Evolutionary conservation across 441 rosid species (phyloP), one percentile per base, ranked within the genome.

Genomic region (Breynia disticha): DNA sequence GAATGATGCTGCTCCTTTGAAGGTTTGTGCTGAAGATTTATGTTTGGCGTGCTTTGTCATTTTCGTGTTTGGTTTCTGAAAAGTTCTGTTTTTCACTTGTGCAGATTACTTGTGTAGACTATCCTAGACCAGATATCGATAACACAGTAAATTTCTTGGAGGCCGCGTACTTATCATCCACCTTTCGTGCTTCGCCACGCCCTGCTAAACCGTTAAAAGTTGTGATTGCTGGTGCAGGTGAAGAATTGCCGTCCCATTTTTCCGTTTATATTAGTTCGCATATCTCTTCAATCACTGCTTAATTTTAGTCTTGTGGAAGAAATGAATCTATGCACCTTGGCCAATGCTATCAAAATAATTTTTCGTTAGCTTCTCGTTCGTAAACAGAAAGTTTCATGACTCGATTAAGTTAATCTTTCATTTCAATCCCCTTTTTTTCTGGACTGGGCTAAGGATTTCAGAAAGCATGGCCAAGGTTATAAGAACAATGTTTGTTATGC

Each of bases 221-320:
- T 66, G 81, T 91, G 37, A 76, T 91, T 69, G 96, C 95, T 49
- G 96, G 96, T 71, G 95, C 94, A 79, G 94, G 96, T 87, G 56
- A 64, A 47, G 19, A 20, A 32, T 37, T 32, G 21, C 49, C 35
- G 28, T 17, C 22, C 44, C 6, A 6, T 21, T 18, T 46, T 53
- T 16, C 5, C 18, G 8, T 21, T 16, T 14, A 15, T 50, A 5
- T 50, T 20, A 28, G 5, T n/a, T 11, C 8, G 20, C 8, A 15
- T 8, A 16, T n/a, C 42, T 7, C 21, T n/a, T 38, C 41, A 28
- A 28, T 28, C 4, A 28, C 35, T 28, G 35, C 35, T 4, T 28
- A 28, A 28, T 28, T 28, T 28, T 9, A 1, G 35, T 28, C 35
- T 28, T 28, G 0, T 28, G 8, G 35, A 4, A 3, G 4, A 28